A percentile compares a stretch with the other conserved stretches of the same genome.
phyloP scores from a whole-genome alignment of 1,139 yeast species.

The Meyerozyma elateridarum region DNA sequence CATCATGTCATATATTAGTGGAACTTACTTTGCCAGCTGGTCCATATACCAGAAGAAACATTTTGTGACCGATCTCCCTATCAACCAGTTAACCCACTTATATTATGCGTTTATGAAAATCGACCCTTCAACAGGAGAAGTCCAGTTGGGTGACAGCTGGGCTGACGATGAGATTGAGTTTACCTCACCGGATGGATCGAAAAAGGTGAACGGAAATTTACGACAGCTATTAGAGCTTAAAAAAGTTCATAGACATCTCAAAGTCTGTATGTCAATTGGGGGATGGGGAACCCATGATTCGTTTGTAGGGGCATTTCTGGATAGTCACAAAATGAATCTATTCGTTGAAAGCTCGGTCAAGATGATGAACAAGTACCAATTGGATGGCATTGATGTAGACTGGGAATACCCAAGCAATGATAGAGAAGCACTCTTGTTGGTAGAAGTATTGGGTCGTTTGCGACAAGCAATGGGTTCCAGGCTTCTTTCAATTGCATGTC shows the following conservation, averaged over 20 bases:
- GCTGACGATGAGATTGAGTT: slow-evolving; percentile 54
- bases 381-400: slow-evolving; percentile 91
- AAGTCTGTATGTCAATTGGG: slow-evolving; percentile 73
- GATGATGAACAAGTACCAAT: slow-evolving; percentile 50
- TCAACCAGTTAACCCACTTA: slow-evolving; percentile 54
- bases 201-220: slow-evolving; percentile 43
- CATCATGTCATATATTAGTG: slow-evolving; percentile 16
- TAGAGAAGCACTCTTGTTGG: slow-evolving; percentile 43
- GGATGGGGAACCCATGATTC: slow-evolving; percentile 71
- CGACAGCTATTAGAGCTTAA: slow-evolving; percentile 55
- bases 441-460: slow-evolving; percentile 40
- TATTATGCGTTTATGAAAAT: slow-evolving; percentile 74
- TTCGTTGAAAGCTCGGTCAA: slow-evolving; percentile 52
- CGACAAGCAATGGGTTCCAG: slow-evolving; percentile 38
- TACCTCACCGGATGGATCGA: slow-evolving; percentile 16
- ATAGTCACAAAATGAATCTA: slow-evolving; percentile 27
- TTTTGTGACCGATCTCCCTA: slow-evolving; percentile 63
- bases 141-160: slow-evolving; percentile 60
- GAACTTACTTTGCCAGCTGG: slow-evolving; percentile 55
- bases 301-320: slow-evolving; percentile 45
- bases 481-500: slow-evolving; percentile 68
- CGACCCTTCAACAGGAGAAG: slow-evolving; percentile 48
- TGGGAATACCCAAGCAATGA: slow-evolving; percentile 79
- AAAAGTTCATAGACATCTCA: slow-evolving; percentile 42
- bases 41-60: slow-evolving; percentile 63